Percentiles rank a stretch among this genome's conserved stretches.
Conservation (phyloP, 371 early-diverging fungal species). For the Actinomortierella wolfii region DNA sequence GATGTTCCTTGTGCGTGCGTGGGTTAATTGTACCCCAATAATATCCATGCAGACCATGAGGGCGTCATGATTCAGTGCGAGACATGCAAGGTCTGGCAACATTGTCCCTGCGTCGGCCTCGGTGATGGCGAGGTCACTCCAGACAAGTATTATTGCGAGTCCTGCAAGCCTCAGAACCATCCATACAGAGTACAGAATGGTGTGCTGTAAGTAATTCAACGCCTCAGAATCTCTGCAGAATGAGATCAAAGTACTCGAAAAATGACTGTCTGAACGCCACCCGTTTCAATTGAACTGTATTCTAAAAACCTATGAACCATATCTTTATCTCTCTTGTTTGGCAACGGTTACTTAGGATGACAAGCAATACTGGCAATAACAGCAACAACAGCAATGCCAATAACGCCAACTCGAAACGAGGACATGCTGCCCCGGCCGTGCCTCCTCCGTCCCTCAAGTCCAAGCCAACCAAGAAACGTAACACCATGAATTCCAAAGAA, state of each 20-base stretch:
- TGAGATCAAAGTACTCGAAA: constrained; percentile 37
- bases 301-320: too few relatives aligned
- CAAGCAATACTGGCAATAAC: too few relatives aligned
- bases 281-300: too few relatives aligned
- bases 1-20: too few relatives aligned
- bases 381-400: too few relatives aligned
- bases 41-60: constrained; percentile 60
- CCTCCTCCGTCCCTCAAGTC: constrained; percentile 19
- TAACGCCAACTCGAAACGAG: constrained; percentile 35
- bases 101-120: constrained; percentile 84
- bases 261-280: constrained; percentile 31
- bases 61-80: constrained; percentile 92
- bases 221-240: constrained; percentile 27
- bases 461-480: constrained; percentile 53
- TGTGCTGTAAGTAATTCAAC: constrained; percentile 35
- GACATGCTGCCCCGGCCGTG: constrained; percentile 44
- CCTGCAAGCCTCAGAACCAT: constrained; percentile 81
- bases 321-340: too few relatives aligned
- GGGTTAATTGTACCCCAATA: too few relatives aligned
- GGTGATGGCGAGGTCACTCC: constrained; percentile 71
- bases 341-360: too few relatives aligned
- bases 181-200: constrained; percentile 54
- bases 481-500: constrained; percentile 61
- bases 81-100: constrained; percentile 90
- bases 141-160: constrained; percentile 88